Conservation (phyloP, 306 rosid genomes). For the Biancaea sappan region DNA sequence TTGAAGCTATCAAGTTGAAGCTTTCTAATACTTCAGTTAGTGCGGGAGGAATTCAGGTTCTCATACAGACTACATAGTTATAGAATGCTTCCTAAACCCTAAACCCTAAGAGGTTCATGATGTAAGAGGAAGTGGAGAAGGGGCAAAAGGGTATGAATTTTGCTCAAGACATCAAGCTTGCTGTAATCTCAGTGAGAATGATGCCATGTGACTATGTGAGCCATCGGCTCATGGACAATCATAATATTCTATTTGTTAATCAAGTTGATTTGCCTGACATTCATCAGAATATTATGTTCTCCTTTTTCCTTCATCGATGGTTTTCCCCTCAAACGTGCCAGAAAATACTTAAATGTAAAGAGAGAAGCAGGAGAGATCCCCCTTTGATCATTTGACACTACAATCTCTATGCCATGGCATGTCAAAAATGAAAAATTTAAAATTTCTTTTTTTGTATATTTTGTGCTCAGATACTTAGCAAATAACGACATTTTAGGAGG, state of each 20-base stretch:
- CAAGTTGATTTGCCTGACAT: not conserved
- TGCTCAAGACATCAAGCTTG: not conserved
- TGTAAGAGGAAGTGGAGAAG: not conserved
- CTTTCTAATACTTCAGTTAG: slow-evolving; percentile 59
- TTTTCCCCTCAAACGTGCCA: not conserved
- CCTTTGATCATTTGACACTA: no score
- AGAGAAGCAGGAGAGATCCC: no score
- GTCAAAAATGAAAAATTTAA: no score
- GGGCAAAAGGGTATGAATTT: not conserved
- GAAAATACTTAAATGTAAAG: not conserved
- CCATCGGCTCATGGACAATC: not conserved
- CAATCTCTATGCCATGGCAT: no score
- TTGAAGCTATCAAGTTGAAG: slow-evolving; percentile 70
- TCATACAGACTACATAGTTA: slow-evolving; percentile 42
- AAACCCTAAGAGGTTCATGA: not conserved
- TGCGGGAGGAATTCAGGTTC: slow-evolving; percentile 53
- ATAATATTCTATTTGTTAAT: not conserved
- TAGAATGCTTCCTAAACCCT: not conserved
- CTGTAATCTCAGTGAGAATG: not conserved
- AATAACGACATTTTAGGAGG: no score
- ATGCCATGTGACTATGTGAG: not conserved
- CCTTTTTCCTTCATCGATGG: not conserved
- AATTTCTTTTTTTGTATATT: no score
- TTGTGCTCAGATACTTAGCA: no score
- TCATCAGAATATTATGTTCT: not conserved